Evolutionary conservation across 208 protist species (phyloP).

Genomic region (Trypanosoma avium): DNA sequence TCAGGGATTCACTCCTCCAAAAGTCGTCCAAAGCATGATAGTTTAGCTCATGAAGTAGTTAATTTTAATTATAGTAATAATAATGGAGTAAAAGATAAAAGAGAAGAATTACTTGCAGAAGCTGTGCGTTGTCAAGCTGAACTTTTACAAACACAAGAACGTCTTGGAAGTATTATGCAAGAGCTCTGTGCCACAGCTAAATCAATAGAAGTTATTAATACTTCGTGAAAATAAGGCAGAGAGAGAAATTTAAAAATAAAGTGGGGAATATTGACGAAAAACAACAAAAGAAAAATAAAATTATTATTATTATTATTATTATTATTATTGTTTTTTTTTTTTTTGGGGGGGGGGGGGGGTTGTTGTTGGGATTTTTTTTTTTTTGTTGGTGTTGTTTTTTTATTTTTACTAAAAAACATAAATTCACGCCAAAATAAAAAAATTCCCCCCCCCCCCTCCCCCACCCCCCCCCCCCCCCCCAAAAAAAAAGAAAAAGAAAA

Average conservation of each 20-base stretch:
- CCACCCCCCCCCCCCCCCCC: too few relatives aligned
- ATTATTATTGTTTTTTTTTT: neutral
- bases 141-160: neutral
- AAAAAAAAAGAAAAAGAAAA: too few relatives aligned
- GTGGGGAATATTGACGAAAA: neutral
- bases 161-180: slow-evolving; percentile 16
- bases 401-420: too few relatives aligned
- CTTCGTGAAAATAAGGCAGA: neutral
- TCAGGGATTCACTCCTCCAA: neutral
- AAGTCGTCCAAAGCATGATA: neutral
- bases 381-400: too few relatives aligned
- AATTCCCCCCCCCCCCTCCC: too few relatives aligned
- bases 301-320: neutral
- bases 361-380: too few relatives aligned
- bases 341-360: too few relatives aligned
- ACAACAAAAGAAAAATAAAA: neutral
- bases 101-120: slow-evolving; percentile 2
- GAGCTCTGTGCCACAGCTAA: neutral
- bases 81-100: neutral
- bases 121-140: neutral
- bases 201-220: neutral
- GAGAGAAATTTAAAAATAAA: neutral
- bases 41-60: neutral
- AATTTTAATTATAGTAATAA: neutral
- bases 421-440: too few relatives aligned